phyloP scores from a whole-genome alignment of 495 filamentous ascomycete genomes.

The Aspergillus cavernicola region DNA sequence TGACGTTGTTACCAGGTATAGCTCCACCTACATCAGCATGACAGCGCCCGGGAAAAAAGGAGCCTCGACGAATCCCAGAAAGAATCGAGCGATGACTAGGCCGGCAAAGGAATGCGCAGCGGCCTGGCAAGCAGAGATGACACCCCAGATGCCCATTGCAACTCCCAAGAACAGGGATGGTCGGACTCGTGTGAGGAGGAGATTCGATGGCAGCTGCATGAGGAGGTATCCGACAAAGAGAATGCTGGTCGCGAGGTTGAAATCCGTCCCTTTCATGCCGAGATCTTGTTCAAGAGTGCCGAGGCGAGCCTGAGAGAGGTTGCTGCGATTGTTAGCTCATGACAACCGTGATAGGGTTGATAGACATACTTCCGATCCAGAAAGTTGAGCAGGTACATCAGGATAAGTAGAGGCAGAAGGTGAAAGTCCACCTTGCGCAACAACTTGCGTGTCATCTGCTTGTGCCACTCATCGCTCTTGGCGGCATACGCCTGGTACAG shows the following conservation, averaged over 20 bases:
- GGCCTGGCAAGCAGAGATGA: conserved; percentile 62
- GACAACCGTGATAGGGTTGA: not conserved
- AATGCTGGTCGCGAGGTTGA: conserved; percentile 60
- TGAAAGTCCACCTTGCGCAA: conserved; percentile 60
- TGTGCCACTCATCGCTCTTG: conserved; percentile 33
- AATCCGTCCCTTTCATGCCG: conserved; percentile 44
- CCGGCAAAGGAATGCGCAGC: conserved; percentile 54
- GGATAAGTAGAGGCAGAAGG: conserved; percentile 55
- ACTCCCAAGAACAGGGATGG: conserved; percentile 30
- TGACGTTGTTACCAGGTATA: not conserved
- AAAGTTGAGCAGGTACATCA: conserved; percentile 81
- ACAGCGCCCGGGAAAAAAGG: conserved; percentile 46
- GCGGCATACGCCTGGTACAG: conserved; percentile 31
- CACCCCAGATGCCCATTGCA: conserved; percentile 45
- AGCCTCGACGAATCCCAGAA: conserved; percentile 60
- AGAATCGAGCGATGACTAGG: conserved; percentile 62
- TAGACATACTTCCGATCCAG: conserved; percentile 57
- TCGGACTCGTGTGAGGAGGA: conserved; percentile 49
- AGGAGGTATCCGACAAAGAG: conserved; percentile 64
- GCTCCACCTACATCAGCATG: conserved; percentile 29
- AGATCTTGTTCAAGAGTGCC: conserved; percentile 46
- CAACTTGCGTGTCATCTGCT: conserved; percentile 34
- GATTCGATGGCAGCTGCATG: conserved; percentile 58
- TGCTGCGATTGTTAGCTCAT: conserved; percentile 14
- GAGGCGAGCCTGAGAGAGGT: conserved; percentile 37